Evolutionary conservation across 164 flowering plant genomes (phyloP), one percentile per base, ranked within the genome.

Genomic region (Tetracentron sinense): DNA sequence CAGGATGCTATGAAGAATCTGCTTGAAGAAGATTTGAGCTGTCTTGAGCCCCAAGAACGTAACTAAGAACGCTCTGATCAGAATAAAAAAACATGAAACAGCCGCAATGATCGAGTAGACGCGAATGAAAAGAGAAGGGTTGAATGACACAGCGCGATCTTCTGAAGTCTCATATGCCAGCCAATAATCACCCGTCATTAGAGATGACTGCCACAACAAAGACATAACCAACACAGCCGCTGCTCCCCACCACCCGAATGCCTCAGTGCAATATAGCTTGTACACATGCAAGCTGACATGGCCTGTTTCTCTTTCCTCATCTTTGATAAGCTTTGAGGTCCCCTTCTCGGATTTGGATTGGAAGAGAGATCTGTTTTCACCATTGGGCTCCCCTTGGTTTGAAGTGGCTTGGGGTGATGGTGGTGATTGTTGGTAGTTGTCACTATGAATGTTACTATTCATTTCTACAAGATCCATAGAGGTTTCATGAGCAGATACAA

Each of bases 241-340:
- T 1, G 78, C 83, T 16, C 99, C 97, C 85, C 81, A 79, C 99
- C 99, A 94, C 2, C 99, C 99, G 73, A 52, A 92, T n/a, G 94
- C 97, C 77, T 85, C 94, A 0, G 97, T 94, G 74, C 75, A 69
- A 69, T 89, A 94, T 7, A 59, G 26, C 69, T 89, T 94, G 77
- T 94, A 94, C 23, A 92, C 86, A 1, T 58, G 75, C 56, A 79
- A 64, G 74, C 94, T 83, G 28, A 94, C 95, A 64, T 72, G 75
- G 2, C 99, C 99, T 0, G 84, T 88, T 71, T 83, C 99, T 66
- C 84, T 76, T 56, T 94, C 92, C 73, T 94, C 99, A 0, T 91
- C 97, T 75, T 88, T 81, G 51, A 94, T 87, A 46, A 94, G 86
- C 70, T 85, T 91, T 0, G 96, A 78, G 23, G 68, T 74, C 4